Conservation (phyloP, 78 protist species). For the Tieghemostelium lacteum region DNA sequence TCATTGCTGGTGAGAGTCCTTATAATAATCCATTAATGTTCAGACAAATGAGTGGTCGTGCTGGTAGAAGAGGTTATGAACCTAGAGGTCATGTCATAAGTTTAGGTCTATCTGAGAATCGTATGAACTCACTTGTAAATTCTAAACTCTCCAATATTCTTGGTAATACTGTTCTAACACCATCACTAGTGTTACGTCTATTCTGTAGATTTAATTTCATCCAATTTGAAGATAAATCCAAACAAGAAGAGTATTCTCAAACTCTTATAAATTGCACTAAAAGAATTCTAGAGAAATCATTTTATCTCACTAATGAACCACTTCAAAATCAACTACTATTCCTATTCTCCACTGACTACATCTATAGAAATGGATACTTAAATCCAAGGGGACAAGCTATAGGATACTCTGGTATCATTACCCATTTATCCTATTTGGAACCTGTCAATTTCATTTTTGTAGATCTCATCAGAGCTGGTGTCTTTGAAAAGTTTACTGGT, state of each 20-base stretch:
- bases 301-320: conserved; percentile 7
- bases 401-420: conserved; percentile 17
- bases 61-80: conserved; percentile 96
- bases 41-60: conserved; percentile 95
- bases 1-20: conserved; percentile 85
- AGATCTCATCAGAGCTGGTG: conserved; percentile 4
- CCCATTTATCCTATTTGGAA: conserved; percentile 65
- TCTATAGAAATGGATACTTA: conserved; percentile 15
- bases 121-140: conserved; percentile 14
- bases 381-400: conserved; percentile 1
- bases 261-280: conserved; percentile 20
- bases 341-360: conserved; percentile 31
- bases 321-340: conserved; percentile 40
- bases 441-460: conserved; percentile 49
- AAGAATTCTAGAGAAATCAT: conserved; percentile 11
- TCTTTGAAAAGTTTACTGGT: conserved; percentile 44
- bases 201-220: conserved; percentile 8
- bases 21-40: conserved; percentile 77
- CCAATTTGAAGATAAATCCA: background rate
- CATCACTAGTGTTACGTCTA: conserved; percentile 16
- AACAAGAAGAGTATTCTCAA: background rate
- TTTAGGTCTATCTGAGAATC: conserved; percentile 46
- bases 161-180: conserved; percentile 19
- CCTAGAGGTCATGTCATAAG: conserved; percentile 84
- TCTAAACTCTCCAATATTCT: conserved; percentile 34